Evolutionary conservation across 225 moss, liverwort and hornwort genomes (phyloP).

Genomic region (Ulota crispa): DNA sequence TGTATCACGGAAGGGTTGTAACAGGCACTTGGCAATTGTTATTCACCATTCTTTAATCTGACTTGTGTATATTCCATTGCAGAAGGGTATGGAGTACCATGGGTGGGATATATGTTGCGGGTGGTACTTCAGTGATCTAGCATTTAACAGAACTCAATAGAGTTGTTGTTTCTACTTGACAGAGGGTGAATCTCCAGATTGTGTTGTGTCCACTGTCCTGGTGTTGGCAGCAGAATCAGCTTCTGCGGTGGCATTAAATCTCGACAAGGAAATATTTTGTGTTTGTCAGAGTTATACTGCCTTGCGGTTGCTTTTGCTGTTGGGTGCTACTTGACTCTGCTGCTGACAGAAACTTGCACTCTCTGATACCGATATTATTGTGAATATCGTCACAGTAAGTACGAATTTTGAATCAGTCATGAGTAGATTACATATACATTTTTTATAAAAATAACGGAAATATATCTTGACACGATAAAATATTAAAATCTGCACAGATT

Average conservation of each 20-base stretch:
- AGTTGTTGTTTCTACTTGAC: background rate
- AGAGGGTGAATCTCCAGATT: background rate
- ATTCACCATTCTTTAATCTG: conserved; percentile 13
- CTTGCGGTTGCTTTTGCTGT: background rate
- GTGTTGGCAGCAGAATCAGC: background rate
- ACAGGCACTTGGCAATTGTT: background rate
- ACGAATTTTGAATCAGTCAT: background rate
- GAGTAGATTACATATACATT: background rate
- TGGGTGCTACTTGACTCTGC: background rate
- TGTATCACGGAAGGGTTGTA: conserved; percentile 1
- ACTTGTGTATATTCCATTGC: conserved; percentile 21
- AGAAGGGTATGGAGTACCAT: background rate
- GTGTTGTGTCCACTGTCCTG: background rate
- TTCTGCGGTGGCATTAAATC: background rate
- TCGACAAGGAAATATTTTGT: background rate
- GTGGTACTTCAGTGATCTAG: background rate
- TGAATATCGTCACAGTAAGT: background rate
- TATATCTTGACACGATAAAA: background rate
- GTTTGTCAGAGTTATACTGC: background rate
- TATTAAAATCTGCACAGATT: background rate
- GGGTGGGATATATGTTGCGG: background rate
- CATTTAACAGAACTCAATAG: background rate
- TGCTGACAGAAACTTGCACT: background rate
- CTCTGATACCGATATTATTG: background rate
- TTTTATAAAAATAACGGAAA: background rate